Evolutionary conservation across 345 rosid genomes (phyloP), one percentile per base, ranked within the genome.

Genomic region (Cardamine chenopodiifolia): DNA sequence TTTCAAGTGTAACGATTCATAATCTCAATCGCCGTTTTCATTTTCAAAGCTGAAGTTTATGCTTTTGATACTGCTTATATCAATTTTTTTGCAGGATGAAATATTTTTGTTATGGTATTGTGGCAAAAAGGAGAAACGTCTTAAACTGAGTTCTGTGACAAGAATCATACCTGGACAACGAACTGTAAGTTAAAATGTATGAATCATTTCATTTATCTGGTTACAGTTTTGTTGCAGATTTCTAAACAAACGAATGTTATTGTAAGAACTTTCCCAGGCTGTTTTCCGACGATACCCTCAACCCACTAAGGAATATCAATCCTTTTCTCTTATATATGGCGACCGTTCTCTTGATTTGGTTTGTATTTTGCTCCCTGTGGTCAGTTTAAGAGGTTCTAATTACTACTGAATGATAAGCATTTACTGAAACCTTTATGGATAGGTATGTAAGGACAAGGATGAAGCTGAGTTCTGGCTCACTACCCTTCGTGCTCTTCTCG

Each of bases 101-200:
- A 73, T 63, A 34, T 73, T 34, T 53, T 72, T 88, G 83, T 71
- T 88, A 35, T 90, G 96, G 96, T 85, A 81, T 58, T 81, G 83
- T 60, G 88, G 86, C n/a, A 88, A 79, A 75, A 83, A 81, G 56
- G 87, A 90, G 80, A 88, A 85, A 75, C 85, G 82, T 26, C 83
- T 90, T 72, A 84, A 79, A 70, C 86, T 86, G 18, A 83, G 69
- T 75, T 85, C 81, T 68, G 91, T 90, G 66, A 75, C 93, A 68
- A 90, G 79, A 82, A 85, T 90, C 62, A 82, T 90, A 80, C 86
- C 91, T 31, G 96, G 96, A 79, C 91, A 90, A 69, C 86, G 90
- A 32, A 90, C 96, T 48, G 93, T 90, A 84, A 85, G 97, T 85
- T 35, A 5, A 31, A 17, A 62, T 34, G 48, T 59, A 44, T 52